Conservation (phyloP, 805 yeast species). For the Myxozyma vanderwaltii region DNA sequence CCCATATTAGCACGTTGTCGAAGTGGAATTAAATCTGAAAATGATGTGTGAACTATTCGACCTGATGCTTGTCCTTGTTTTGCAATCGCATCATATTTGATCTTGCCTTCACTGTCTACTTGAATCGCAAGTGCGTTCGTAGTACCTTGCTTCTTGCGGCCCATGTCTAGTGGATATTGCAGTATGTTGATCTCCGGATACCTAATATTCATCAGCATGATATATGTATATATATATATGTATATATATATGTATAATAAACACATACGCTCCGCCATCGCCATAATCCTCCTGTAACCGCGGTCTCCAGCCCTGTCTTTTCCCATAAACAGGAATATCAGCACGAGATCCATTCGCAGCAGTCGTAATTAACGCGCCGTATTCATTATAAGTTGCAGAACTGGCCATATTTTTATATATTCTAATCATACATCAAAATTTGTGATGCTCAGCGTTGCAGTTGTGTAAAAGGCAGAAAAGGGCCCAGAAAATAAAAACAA, state of each 20-base stretch:
- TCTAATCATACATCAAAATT: too few species aligned
- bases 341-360: background rate
- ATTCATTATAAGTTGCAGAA: conserved; percentile 16
- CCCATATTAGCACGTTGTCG: conserved; percentile 50
- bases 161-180: conserved; percentile 43
- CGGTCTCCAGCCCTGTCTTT: conserved; percentile 39
- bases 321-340: conserved; percentile 38
- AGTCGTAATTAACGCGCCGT: conserved; percentile 17
- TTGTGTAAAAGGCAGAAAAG: too few species aligned
- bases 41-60: conserved; percentile 50
- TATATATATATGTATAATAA: background rate
- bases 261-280: conserved; percentile 43
- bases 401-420: conserved; percentile 2
- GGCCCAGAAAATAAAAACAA: too few species aligned
- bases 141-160: conserved; percentile 28
- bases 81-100: conserved; percentile 42
- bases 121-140: conserved; percentile 40
- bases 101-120: conserved; percentile 39
- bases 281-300: conserved; percentile 37
- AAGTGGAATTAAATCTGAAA: conserved; percentile 63
- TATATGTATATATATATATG: too few species aligned
- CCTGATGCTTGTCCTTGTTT: conserved; percentile 40
- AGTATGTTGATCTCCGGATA: conserved; percentile 42
- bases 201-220: too few species aligned
- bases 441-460: too few species aligned